Percentiles rank a stretch among this genome's conserved stretches.
Evolutionary conservation across 1,284 basidiomycete species (phyloP).

Genomic region (Heterobasidion irregulare): DNA sequence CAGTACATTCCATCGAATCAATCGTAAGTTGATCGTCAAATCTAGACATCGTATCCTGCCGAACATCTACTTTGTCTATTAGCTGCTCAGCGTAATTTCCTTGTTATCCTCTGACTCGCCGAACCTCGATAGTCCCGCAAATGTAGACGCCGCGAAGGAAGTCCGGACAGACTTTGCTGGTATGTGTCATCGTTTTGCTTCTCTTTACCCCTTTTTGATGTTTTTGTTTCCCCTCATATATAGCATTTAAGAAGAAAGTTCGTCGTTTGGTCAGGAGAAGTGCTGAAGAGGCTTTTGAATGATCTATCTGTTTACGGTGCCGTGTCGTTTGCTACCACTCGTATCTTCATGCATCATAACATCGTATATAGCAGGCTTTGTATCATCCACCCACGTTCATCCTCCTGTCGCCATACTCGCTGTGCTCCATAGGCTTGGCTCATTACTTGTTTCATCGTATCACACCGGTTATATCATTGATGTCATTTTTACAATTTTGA

Average conservation of each 20-base stretch:
- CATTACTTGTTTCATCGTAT: background rate
- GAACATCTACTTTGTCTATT: slow-evolving; percentile 2
- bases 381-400: background rate
- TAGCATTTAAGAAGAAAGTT: slow-evolving; percentile 90
- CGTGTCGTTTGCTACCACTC: background rate
- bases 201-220: background rate
- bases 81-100: slow-evolving; percentile 96
- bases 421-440: background rate
- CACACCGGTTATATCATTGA: too few relatives aligned
- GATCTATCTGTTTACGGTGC: slow-evolving; percentile 1
- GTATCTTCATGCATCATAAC: background rate
- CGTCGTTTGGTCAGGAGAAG: slow-evolving; percentile 76
- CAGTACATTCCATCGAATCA: slow-evolving; percentile 94
- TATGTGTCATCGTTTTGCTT: slow-evolving; percentile 24
- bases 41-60: background rate
- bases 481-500: too few relatives aligned
- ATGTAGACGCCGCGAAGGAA: slow-evolving; percentile 94
- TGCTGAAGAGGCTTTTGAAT: slow-evolving; percentile 83
- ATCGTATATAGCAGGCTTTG: background rate
- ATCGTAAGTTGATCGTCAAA: slow-evolving; percentile 62
- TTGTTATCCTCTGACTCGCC: slow-evolving; percentile 89
- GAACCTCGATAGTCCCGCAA: slow-evolving; percentile 93
- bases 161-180: slow-evolving; percentile 68
- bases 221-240: background rate
- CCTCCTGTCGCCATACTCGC: background rate